phyloP scores from a whole-genome alignment of 2,329 filamentous ascomycete species.

The Aspergillus fructus region DNA sequence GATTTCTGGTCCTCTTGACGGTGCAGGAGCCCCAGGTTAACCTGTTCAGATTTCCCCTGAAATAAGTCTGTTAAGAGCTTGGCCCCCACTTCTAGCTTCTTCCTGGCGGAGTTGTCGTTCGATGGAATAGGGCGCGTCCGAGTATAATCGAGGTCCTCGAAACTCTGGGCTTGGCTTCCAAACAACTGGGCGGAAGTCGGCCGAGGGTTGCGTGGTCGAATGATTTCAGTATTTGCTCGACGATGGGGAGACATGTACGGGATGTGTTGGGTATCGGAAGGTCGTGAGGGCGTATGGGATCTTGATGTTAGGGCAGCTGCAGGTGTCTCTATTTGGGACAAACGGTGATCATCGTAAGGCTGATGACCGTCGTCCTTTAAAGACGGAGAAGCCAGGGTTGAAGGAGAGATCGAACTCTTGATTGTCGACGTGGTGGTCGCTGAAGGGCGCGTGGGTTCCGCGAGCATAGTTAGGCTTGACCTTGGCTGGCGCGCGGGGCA shows the following conservation, averaged over 20 bases:
- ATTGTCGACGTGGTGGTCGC: slow-evolving; percentile 18
- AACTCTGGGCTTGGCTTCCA: slow-evolving; percentile 24
- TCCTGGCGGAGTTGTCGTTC: slow-evolving; percentile 28
- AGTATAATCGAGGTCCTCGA: slow-evolving; percentile 22
- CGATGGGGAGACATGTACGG: slow-evolving; percentile 28
- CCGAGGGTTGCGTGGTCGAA: slow-evolving; percentile 25
- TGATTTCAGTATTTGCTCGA: slow-evolving; percentile 35
- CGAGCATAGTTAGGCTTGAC: slow-evolving; percentile 19
- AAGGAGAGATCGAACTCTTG: slow-evolving; percentile 12
- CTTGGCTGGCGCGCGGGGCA: slow-evolving; percentile 17
- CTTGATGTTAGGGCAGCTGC: slow-evolving; percentile 16
- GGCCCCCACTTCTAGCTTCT: slow-evolving; percentile 33
- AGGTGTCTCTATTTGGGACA: slow-evolving; percentile 15
- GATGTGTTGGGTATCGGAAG: slow-evolving; percentile 17
- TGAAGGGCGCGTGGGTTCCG: slow-evolving; percentile 19
- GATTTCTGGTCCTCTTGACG: slow-evolving; percentile 14
- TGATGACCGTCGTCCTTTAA: slow-evolving; percentile 12
- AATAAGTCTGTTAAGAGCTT: slow-evolving; percentile 52
- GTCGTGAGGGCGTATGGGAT: slow-evolving; percentile 17
- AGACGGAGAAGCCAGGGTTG: slow-evolving; percentile 13
- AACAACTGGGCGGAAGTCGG: slow-evolving; percentile 22
- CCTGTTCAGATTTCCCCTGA: slow-evolving; percentile 52
- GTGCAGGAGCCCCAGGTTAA: slow-evolving; percentile 42
- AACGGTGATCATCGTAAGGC: slow-evolving; percentile 16
- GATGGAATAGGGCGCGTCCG: slow-evolving; percentile 12